These are phyloP conservation scores for Phalaenopsis aphrodite DNA, from an alignment of 106 monocot species.

Conservation along the genomic window DNA sequence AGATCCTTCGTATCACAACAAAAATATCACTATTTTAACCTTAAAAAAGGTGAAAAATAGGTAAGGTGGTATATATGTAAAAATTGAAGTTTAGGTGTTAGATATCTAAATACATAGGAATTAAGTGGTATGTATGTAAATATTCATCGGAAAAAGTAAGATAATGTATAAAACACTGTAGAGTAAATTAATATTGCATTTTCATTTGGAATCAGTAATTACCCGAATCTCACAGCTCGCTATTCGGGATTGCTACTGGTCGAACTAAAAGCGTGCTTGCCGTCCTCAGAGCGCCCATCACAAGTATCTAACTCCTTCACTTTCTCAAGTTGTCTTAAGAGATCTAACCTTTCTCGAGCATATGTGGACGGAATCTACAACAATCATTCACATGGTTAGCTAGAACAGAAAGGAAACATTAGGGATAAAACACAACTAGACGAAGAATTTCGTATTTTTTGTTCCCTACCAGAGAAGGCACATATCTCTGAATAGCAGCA, in stretches of 20 bases:
- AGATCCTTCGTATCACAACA: too few relatives aligned
- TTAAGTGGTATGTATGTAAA: background rate
- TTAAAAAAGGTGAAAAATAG: too few relatives aligned
- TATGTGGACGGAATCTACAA: conserved; percentile 90
- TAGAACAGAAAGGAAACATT: background rate
- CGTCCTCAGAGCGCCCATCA: conserved; percentile 45
- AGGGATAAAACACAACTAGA: background rate
- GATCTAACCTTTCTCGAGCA: conserved; percentile 81
- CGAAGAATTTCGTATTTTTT: background rate
- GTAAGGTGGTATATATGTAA: too few relatives aligned
- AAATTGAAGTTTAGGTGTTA: too few relatives aligned
- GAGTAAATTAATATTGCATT: too few relatives aligned
- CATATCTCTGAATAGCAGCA: conserved; percentile 94
- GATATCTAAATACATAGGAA: too few relatives aligned
- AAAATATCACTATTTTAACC: too few relatives aligned
- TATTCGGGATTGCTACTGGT: conserved; percentile 16
- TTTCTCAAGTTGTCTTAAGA: conserved; percentile 92
- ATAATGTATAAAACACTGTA: too few relatives aligned
- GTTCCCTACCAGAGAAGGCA: conserved; percentile 65
- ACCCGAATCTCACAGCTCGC: background rate
- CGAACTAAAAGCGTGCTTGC: conserved; percentile 9
- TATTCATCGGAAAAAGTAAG: background rate
- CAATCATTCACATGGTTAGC: background rate
- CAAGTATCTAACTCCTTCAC: conserved; percentile 62
- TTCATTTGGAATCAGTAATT: background rate